Base-by-base conservation (phyloP, 768 basidiomycete species). In the Tylopilus intermedius region DNA sequence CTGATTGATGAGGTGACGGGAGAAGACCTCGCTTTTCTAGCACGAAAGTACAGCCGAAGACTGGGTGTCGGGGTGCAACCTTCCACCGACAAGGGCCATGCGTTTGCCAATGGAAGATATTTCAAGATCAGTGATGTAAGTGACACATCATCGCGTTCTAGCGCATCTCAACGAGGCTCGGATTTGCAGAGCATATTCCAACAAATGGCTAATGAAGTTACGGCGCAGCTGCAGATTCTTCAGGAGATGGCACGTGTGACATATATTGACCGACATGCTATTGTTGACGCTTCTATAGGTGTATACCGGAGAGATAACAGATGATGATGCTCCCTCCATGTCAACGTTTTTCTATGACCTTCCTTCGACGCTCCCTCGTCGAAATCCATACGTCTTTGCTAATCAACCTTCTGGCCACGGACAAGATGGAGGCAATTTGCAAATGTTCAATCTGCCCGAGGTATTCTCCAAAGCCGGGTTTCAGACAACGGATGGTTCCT, bases 81-180 rank as follows among this genome's bases (percentile, higher is more conserved):
- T 2, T 52, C 66, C 9, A 64, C 73, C 1, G 60, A 72, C 0
- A 67, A 67, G 2, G 94, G 92, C 0, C 83, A 89, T 57, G 82
- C 77, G 4, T 95, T 97, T 67, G 75, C 95, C 63, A 95, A 97
- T 61, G 94, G 94, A n/a, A 92, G 85, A 62, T 79, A 88, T 65
- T 76, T 82, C 47, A 68, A 78, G 11, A 66, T 91, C 45, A 77
- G 80, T 57, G 86, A 87, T 49, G 91, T 90, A 59, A 59, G 83
- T 72, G 21, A 30, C 33, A 30, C 15, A 32, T 14, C n/a, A 24
- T n/a, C 26, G 11, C 14, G 22, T 33, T 33, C 18, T 32, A 32
- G 30, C 4, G 8, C 3, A 18, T 47, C 39, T 47, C 5, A 26
- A 41, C 18, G 26, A 47, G 30, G 8, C 11, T 46, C 7, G 51